Percentiles rank a stretch among this genome's conserved stretches.
Conservation (phyloP, 257 asterid genomes). For the Avicennia marina region DNA sequence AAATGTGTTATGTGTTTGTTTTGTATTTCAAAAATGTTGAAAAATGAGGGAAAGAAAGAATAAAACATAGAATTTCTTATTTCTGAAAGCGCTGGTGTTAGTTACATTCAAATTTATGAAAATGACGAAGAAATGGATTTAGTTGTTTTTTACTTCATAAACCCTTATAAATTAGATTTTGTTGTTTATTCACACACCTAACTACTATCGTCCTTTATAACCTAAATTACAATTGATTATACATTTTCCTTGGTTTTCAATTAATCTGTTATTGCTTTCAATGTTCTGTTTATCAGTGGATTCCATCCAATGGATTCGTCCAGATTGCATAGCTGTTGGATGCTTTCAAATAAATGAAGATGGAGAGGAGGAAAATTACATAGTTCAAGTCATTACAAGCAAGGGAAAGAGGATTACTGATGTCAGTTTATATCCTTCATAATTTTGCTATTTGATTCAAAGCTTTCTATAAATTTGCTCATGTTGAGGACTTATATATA, state of each 20-base stretch:
- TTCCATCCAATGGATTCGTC: constrained; percentile 80
- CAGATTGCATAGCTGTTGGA: constrained; percentile 79
- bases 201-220: too few species aligned
- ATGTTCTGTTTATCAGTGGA: constrained; percentile 60
- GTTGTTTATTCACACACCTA: background rate
- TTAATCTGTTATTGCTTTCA: constrained; percentile 12
- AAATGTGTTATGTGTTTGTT: background rate
- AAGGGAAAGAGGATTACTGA: constrained; percentile 49
- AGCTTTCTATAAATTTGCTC: too few species aligned
- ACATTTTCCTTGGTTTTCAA: background rate
- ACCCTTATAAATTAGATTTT: background rate
- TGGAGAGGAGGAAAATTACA: constrained; percentile 63
- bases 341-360: constrained; percentile 61
- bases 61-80: background rate
- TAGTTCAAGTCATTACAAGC: constrained; percentile 72
- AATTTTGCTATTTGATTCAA: background rate
- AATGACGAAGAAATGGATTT: constrained; percentile 13
- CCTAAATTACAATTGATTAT: too few species aligned
- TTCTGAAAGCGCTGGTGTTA: constrained; percentile 1
- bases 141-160: constrained; percentile 3
- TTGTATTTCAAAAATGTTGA: background rate
- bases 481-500: too few species aligned
- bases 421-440: constrained; percentile 33
- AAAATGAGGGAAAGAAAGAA: background rate
- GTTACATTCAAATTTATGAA: constrained; percentile 1